Base-by-base conservation (phyloP, 2,329 filamentous ascomycete species). In the Cytospora chrysosperma region DNA sequence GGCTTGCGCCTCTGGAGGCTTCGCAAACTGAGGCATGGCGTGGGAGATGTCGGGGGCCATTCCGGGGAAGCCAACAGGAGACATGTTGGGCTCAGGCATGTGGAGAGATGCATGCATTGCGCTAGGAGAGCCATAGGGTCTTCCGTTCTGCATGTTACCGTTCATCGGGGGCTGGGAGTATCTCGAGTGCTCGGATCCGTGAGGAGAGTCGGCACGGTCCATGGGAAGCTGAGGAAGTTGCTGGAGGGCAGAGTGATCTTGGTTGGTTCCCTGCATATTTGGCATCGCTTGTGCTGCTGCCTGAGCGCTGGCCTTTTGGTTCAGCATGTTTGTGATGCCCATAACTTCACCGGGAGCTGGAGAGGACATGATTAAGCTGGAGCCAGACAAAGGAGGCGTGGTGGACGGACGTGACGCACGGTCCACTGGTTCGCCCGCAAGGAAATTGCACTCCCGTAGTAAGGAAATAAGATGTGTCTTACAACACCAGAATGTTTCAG, bases 171-270 rank as follows among this genome's bases (percentile, higher is more conserved):
- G 75, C 54, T 76, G 79, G 2, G 83, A 85, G 71, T 84, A 85
- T 64, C 82, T 79, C 6, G 83, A 86, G 72, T 83, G 81, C 68
- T 86, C 84, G 17, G 84, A 86, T 62, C 83, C 83, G 73, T 87
- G 84, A 12, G 84, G 83, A 8, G 84, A 86, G 68, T 79, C 81
- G 55, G 82, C 80, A 63, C 83, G 81, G 62, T 86, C 84, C 70
- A 85, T 79, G 19, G 73, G 68, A 51, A 75, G 55, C 37, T 72
- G 71, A 19, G 68, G 66, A 47, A 68, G 65, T 40, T 68, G 70
- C 60, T 67, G 67, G 40, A 62, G 67, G 50, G 64, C 62, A 59
- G 67, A 62, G n/a, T 69, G 70, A 40, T 67, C 62, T 61, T 67
- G 64, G 24, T 51, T 63, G 24, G 54, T 63, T 63, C 69, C 72